Conservation (phyloP, 805 yeast species). For the Cyberlindnera amylophila region DNA sequence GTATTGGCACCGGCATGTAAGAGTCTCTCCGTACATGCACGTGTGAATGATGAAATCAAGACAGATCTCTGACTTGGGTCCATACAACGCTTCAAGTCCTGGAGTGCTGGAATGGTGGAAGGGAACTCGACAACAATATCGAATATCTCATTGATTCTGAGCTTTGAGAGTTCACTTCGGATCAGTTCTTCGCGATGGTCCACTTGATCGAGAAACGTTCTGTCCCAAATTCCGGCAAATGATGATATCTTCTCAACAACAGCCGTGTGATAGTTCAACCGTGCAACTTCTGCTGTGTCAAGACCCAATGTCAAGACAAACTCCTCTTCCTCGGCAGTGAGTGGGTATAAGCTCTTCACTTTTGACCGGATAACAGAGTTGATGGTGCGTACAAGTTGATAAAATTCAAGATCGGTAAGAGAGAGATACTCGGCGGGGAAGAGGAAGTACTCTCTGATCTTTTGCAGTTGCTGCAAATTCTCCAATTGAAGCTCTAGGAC, state of each 20-base stretch:
- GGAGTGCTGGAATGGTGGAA: slow-evolving; percentile 44
- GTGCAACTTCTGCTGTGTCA: slow-evolving; percentile 14
- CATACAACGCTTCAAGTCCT: slow-evolving; percentile 55
- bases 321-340: slow-evolving; percentile 11
- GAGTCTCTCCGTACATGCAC: slow-evolving; percentile 40
- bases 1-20: slow-evolving; percentile 84
- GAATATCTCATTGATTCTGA: slow-evolving; percentile 56
- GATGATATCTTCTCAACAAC: slow-evolving; percentile 4
- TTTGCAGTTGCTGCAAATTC: slow-evolving; percentile 9
- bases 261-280: slow-evolving; percentile 12
- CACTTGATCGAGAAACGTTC: slow-evolving; percentile 13
- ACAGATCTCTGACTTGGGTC: slow-evolving; percentile 46
- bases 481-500: slow-evolving; percentile 2
- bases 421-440: slow-evolving; percentile 19
- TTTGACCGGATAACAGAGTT: slow-evolving; percentile 17
- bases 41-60: slow-evolving; percentile 48
- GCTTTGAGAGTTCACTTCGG: slow-evolving; percentile 19
- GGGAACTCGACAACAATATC: slow-evolving; percentile 56
- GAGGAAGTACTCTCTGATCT: slow-evolving; percentile 20
- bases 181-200: slow-evolving; percentile 11
- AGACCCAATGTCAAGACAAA: slow-evolving; percentile 21
- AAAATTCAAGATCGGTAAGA: slow-evolving; percentile 12
- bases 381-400: slow-evolving; percentile 18
- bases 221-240: slow-evolving; percentile 18
- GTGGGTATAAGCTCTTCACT: slow-evolving; percentile 1